Evolutionary conservation across 2,329 filamentous ascomycete species (phyloP).

Genomic region (Calcarisporium arbuscula): DNA sequence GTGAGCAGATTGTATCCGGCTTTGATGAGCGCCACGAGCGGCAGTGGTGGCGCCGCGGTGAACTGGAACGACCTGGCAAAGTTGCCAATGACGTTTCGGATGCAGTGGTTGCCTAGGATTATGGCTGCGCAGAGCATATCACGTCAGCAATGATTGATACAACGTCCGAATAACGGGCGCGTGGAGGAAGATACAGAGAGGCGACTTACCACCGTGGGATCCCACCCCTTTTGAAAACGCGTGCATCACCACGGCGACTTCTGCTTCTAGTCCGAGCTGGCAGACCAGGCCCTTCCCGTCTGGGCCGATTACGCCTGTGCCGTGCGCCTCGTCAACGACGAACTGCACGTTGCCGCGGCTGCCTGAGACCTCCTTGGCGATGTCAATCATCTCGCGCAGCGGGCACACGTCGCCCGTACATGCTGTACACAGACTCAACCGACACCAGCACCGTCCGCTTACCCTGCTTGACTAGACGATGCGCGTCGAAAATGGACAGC

Average conservation of each 20-base stretch:
- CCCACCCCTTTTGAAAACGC: constrained; percentile 47
- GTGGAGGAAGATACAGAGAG: too few relatives aligned
- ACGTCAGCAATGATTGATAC: too few relatives aligned
- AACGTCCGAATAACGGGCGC: too few relatives aligned
- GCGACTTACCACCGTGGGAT: constrained; percentile 21
- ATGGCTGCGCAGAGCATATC: constrained; percentile 10
- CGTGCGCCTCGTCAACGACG: constrained; percentile 50
- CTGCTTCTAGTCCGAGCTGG: constrained; percentile 38
- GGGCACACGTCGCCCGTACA: constrained; percentile 38
- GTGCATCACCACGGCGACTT: constrained; percentile 41
- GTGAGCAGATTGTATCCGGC: constrained; percentile 14
- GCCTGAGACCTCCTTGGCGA: constrained; percentile 22
- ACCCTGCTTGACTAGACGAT: constrained; percentile 21
- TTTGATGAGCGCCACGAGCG: constrained; percentile 13
- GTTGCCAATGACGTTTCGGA: constrained; percentile 15
- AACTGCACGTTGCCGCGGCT: constrained; percentile 34
- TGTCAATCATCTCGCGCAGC: constrained; percentile 25
- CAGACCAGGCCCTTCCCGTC: constrained; percentile 42
- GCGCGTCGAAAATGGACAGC: constrained; percentile 16
- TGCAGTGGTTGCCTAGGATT: constrained; percentile 13
- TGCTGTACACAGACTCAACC: constrained; percentile 35
- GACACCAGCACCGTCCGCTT: constrained; percentile 26
- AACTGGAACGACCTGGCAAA: constrained; percentile 13
- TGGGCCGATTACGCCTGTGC: constrained; percentile 41
- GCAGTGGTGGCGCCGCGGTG: constrained; percentile 15